Conservation (phyloP, 2,329 filamentous ascomycete genomes). For the Talaromyces verruculosus region DNA sequence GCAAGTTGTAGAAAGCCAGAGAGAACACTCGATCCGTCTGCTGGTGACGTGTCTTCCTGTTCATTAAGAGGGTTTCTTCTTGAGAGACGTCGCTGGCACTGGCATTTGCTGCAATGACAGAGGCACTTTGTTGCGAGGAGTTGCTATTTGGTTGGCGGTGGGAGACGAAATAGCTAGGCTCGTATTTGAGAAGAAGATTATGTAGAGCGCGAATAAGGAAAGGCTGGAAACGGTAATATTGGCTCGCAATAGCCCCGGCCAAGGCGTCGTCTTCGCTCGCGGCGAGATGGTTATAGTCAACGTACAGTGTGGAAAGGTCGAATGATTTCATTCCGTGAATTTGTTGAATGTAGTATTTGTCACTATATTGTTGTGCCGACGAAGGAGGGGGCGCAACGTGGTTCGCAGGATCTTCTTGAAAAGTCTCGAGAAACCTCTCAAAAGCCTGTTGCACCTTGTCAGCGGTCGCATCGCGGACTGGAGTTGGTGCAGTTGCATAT, state of each 20-base stretch:
- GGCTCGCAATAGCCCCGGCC: constrained; percentile 79
- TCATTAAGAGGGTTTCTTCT: constrained; percentile 54
- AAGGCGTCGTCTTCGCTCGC: constrained; percentile 75
- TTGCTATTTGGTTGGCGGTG: constrained; percentile 77
- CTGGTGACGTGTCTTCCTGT: constrained; percentile 77
- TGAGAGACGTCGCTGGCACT: constrained; percentile 62
- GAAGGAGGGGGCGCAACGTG: constrained; percentile 41
- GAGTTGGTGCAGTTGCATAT: constrained; percentile 54
- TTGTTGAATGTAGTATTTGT: constrained; percentile 67
- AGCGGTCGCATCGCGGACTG: constrained; percentile 61
- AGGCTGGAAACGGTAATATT: constrained; percentile 93
- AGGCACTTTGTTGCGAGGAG: constrained; percentile 68
- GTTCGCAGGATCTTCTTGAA: constrained; percentile 54
- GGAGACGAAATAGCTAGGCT: constrained; percentile 88
- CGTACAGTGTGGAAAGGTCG: constrained; percentile 64
- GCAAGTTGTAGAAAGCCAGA: constrained; percentile 89
- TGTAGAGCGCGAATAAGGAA: constrained; percentile 87
- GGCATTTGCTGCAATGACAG: constrained; percentile 57
- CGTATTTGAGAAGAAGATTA: constrained; percentile 90
- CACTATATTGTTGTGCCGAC: constrained; percentile 55
- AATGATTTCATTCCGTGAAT: constrained; percentile 63
- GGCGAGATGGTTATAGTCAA: constrained; percentile 74
- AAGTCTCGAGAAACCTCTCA: constrained; percentile 64
- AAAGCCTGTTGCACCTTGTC: constrained; percentile 64
- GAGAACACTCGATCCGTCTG: constrained; percentile 97